Evolutionary conservation across 116 monocot genomes (phyloP).

Genomic region (Dioscorea cayenensis): DNA sequence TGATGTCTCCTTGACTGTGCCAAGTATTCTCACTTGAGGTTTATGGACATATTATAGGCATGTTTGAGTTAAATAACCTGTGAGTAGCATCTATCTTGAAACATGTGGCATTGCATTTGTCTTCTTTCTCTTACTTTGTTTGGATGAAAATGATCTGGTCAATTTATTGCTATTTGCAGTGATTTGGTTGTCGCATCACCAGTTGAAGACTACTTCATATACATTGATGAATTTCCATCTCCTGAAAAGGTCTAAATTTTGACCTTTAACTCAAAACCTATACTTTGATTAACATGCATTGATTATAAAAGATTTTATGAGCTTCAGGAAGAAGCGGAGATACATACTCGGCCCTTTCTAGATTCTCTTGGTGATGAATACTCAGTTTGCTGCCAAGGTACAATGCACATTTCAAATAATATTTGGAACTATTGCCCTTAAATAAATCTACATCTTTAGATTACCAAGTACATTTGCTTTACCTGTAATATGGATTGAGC

Average conservation of each 20-base stretch:
- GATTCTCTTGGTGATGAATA: slow-evolving; percentile 82
- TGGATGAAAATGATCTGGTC: not conserved
- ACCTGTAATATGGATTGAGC: not conserved
- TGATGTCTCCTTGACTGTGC: slow-evolving; percentile 39
- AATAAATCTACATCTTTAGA: not conserved
- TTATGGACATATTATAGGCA: slow-evolving; percentile 94
- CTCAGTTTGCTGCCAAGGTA: slow-evolving; percentile 77
- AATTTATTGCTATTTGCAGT: slow-evolving; percentile 28
- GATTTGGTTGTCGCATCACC: slow-evolving; percentile 96
- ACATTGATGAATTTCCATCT: slow-evolving; percentile 71
- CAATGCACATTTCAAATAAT: not conserved
- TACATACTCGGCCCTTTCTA: slow-evolving; percentile 45
- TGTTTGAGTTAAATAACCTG: slow-evolving; percentile 99
- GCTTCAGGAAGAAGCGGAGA: slow-evolving; percentile 67
- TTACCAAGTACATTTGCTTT: not conserved
- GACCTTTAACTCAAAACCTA: not conserved
- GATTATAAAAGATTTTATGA: not conserved
- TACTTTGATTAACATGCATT: not conserved
- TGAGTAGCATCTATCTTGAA: slow-evolving; percentile 38
- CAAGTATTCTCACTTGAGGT: slow-evolving; percentile 94
- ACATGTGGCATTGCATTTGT: not conserved
- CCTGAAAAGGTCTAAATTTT: slow-evolving; percentile 46
- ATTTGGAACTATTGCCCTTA: not conserved
- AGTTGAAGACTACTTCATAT: slow-evolving; percentile 87
- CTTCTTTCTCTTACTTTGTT: not conserved